phyloP scores from a whole-genome alignment of 306 rosid species.

The Dicorynia guianensis region DNA sequence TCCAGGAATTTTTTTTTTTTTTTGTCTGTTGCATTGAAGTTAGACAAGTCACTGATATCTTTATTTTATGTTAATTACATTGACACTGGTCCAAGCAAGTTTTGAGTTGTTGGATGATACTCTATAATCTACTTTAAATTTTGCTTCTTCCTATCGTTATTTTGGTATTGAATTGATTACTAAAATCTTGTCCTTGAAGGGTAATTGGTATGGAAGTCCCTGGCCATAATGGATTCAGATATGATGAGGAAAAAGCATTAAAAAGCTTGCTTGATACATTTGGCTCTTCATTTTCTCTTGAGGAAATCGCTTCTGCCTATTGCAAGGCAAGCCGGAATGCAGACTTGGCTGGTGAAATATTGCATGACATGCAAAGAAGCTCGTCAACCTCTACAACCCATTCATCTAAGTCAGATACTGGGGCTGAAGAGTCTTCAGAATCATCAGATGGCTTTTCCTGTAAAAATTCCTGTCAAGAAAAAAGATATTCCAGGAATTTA shows the following conservation, averaged over 20 bases:
- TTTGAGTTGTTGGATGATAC: not conserved
- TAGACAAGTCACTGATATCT: constrained; percentile 1
- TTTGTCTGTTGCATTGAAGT: not conserved
- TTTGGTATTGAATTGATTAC: not conserved
- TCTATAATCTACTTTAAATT: not conserved
- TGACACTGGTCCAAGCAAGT: constrained; percentile 25
- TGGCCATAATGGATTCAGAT: constrained; percentile 38
- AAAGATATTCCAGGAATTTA: constrained; percentile 35
- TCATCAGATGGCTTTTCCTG: constrained; percentile 42
- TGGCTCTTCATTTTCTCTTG: constrained; percentile 64
- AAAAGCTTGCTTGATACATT: constrained; percentile 72
- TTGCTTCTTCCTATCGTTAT: not conserved
- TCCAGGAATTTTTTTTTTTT: not conserved
- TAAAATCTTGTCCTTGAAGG: constrained; percentile 1
- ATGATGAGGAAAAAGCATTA: constrained; percentile 63
- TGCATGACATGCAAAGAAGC: constrained; percentile 58
- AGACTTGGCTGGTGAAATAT: constrained; percentile 65
- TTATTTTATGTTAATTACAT: not conserved
- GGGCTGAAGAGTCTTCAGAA: constrained; percentile 39
- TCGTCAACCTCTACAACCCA: constrained; percentile 39
- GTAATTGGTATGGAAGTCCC: constrained; percentile 59
- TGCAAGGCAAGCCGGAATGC: constrained; percentile 68
- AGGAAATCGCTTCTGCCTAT: constrained; percentile 82
- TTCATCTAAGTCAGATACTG: constrained; percentile 41
- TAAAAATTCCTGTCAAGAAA: constrained; percentile 46